phyloP scores from a whole-genome alignment of 805 yeast species.

The Starmerella sirachaensis region DNA sequence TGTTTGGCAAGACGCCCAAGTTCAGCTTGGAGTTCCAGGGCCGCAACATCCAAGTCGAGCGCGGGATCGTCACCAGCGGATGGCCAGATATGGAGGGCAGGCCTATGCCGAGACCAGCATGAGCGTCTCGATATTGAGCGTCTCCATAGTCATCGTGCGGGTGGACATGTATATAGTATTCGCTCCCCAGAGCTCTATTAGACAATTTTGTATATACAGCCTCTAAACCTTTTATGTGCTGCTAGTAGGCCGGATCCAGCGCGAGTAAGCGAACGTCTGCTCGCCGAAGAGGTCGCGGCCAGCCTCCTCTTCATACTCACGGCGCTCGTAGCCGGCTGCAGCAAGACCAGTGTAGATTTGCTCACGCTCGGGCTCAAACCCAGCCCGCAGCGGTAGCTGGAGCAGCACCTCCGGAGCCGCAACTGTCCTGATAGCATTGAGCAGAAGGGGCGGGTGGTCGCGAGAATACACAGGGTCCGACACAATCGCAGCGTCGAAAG shows the following conservation, averaged over 20 bases:
- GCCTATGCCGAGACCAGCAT: conserved; percentile 4
- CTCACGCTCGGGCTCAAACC: conserved; percentile 54
- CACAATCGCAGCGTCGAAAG: conserved; percentile 50
- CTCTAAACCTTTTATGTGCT: background rate
- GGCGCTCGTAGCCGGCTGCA: conserved; percentile 27
- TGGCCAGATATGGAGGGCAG: conserved; percentile 8
- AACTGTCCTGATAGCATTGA: conserved; percentile 44
- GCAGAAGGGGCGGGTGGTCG: conserved; percentile 66
- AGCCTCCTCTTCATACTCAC: conserved; percentile 36
- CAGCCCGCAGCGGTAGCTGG: conserved; percentile 63
- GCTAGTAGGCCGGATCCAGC: background rate
- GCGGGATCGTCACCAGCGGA: conserved; percentile 30
- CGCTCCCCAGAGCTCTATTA: no score
- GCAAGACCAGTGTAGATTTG: conserved; percentile 45
- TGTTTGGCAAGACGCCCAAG: conserved; percentile 60
- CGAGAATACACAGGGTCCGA: conserved; percentile 86
- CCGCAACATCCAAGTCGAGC: conserved; percentile 37
- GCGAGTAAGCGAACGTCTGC: conserved; percentile 12
- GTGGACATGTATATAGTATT: background rate
- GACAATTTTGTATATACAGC: background rate
- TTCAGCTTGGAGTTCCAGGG: conserved; percentile 40
- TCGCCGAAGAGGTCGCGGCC: conserved; percentile 45
- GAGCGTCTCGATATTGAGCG: background rate
- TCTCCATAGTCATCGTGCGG: background rate
- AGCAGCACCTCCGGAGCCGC: conserved; percentile 38